Conservation (phyloP, 441 rosid genomes). For the Jatropha multifida region DNA sequence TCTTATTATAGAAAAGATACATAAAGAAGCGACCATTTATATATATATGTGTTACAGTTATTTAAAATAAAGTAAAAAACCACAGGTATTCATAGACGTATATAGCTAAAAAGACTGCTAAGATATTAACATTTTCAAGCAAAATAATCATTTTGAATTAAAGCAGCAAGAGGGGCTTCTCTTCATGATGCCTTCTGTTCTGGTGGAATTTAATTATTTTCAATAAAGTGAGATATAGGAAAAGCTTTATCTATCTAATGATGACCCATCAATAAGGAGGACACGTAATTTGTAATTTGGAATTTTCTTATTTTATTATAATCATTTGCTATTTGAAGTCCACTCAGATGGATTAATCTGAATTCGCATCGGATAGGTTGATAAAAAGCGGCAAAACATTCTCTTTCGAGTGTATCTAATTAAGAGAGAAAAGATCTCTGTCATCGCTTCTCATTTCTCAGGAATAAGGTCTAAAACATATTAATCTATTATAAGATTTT, state of each 20-base stretch:
- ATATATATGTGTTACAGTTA: background rate
- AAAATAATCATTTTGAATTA: background rate
- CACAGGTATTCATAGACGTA: too few relatives aligned
- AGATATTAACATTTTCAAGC: background rate
- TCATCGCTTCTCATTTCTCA: too few relatives aligned
- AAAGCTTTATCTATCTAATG: background rate
- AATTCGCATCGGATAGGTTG: too few relatives aligned
- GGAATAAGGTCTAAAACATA: too few relatives aligned
- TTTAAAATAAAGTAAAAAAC: background rate
- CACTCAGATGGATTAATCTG: too few relatives aligned
- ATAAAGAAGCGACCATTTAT: background rate
- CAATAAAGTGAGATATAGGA: background rate
- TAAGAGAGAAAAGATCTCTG: too few relatives aligned
- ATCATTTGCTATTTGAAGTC: too few relatives aligned
- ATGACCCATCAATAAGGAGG: background rate
- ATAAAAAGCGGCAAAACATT: too few relatives aligned
- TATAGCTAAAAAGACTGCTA: background rate
- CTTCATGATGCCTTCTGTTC: background rate
- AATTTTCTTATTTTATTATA: background rate
- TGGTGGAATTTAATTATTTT: background rate
- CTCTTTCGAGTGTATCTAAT: too few relatives aligned
- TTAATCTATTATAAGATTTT: too few relatives aligned
- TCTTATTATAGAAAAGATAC: slow-evolving; percentile 1
- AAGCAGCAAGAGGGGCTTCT: background rate
- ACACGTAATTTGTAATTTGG: background rate